Evolutionary conservation across 768 basidiomycete genomes (phyloP).

Genomic region (Mycena floridula): DNA sequence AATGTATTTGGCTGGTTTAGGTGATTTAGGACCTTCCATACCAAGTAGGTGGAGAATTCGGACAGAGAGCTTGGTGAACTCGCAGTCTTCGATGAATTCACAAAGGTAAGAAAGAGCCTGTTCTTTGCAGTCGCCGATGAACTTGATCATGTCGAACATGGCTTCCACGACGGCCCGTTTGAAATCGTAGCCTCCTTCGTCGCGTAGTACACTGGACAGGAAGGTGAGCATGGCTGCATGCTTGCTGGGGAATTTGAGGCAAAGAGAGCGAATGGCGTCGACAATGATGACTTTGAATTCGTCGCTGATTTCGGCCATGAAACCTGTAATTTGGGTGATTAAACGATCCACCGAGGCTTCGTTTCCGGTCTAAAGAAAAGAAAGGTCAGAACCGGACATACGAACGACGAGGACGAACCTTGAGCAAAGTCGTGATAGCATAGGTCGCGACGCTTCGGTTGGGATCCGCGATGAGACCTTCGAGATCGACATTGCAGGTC

Average conservation of each 20-base stretch:
- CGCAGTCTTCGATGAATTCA: slow-evolving; percentile 99
- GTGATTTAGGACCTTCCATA: slow-evolving; percentile 91
- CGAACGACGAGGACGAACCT: slow-evolving; percentile 41
- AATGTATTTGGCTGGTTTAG: slow-evolving; percentile 98
- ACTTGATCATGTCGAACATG: slow-evolving; percentile 99
- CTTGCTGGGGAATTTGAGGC: slow-evolving; percentile 97
- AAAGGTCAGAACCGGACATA: slow-evolving; percentile 9
- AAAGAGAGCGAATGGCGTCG: slow-evolving; percentile 95
- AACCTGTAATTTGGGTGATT: slow-evolving; percentile 98
- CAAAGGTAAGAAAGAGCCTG: slow-evolving; percentile 96
- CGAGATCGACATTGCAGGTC: slow-evolving; percentile 92
- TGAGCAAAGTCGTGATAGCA: slow-evolving; percentile 96
- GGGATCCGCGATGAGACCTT: slow-evolving; percentile 90
- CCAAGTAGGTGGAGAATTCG: slow-evolving; percentile 94
- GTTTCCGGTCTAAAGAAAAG: slow-evolving; percentile 83
- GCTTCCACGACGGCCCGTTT: slow-evolving; percentile 99
- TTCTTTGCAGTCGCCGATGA: slow-evolving; percentile 92
- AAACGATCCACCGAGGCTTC: slow-evolving; percentile 98
- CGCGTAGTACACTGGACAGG: slow-evolving; percentile 92
- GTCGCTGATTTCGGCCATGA: slow-evolving; percentile 99
- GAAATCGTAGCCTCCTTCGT: slow-evolving; percentile 99
- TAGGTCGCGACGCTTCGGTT: slow-evolving; percentile 98
- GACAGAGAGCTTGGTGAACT: slow-evolving; percentile 98
- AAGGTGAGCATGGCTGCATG: slow-evolving; percentile 96
- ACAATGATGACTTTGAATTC: slow-evolving; percentile 99